Evolutionary conservation across 2,329 filamentous ascomycete species (phyloP).

Genomic region (Teratosphaeria zuluensis): DNA sequence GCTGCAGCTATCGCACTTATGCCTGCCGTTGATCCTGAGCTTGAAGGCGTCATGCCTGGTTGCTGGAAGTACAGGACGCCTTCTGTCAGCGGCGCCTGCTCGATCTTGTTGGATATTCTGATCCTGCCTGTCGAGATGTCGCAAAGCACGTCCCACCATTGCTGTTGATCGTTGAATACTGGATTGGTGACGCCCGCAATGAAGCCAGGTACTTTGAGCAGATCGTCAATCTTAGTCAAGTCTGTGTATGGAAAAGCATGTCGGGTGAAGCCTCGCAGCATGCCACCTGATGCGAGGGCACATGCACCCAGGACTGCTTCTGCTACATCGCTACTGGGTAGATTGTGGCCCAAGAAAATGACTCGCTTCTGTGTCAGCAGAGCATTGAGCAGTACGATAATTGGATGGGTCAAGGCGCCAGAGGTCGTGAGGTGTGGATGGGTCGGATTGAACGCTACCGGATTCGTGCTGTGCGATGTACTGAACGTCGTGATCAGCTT

Average conservation of each 20-base stretch:
- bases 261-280: slow-evolving; percentile 87
- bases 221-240: slow-evolving; percentile 91
- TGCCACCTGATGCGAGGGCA: slow-evolving; percentile 80
- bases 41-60: slow-evolving; percentile 8
- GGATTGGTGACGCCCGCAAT: slow-evolving; percentile 97
- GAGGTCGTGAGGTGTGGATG: slow-evolving; percentile 92
- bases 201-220: slow-evolving; percentile 91
- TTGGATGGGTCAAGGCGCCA: slow-evolving; percentile 80
- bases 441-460: slow-evolving; percentile 66
- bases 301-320: slow-evolving; percentile 98
- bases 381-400: slow-evolving; percentile 89
- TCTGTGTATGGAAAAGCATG: slow-evolving; percentile 98
- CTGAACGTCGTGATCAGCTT: slow-evolving; percentile 96
- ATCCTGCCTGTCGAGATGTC: slow-evolving; percentile 86
- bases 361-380: slow-evolving; percentile 93
- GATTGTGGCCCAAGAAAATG: slow-evolving; percentile 90
- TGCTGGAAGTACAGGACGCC: slow-evolving; percentile 82
- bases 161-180: slow-evolving; percentile 84
- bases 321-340: slow-evolving; percentile 89
- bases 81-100: slow-evolving; percentile 70
- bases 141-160: slow-evolving; percentile 97
- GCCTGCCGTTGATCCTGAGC: slow-evolving; percentile 8
- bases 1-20: slow-evolving; percentile 20
- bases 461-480: slow-evolving; percentile 67
- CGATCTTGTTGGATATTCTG: slow-evolving; percentile 86